Evolutionary conservation across 1,139 yeast species (phyloP).

Genomic region (Suhomyces taliae): DNA sequence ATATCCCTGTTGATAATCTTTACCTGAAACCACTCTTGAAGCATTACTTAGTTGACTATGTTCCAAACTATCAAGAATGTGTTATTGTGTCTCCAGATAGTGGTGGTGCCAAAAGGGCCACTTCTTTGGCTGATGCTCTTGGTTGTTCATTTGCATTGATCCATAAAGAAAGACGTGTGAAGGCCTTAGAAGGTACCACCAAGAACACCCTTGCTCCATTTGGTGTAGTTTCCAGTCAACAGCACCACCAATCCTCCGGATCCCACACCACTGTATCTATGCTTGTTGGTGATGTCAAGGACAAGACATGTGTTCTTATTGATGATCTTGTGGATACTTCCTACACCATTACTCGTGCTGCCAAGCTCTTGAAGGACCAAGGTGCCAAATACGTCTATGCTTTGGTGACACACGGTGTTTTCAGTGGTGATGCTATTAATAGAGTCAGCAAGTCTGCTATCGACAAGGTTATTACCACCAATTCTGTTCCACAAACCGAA

Average conservation of each 20-base stretch:
- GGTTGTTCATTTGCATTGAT: slow-evolving; percentile 91
- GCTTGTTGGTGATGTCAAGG: slow-evolving; percentile 91
- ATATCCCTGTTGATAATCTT: slow-evolving; percentile 88
- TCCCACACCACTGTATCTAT: slow-evolving; percentile 46
- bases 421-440: slow-evolving; percentile 86
- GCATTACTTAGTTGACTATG: slow-evolving; percentile 70
- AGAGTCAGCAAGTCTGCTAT: slow-evolving; percentile 68
- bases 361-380: slow-evolving; percentile 84
- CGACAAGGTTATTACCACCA: slow-evolving; percentile 88
- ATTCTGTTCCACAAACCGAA: slow-evolving; percentile 82
- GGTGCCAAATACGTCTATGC: slow-evolving; percentile 90
- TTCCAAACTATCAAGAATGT: slow-evolving; percentile 73
- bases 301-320: slow-evolving; percentile 77
- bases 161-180: slow-evolving; percentile 86
- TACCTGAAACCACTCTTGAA: slow-evolving; percentile 83
- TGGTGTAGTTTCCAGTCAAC: slow-evolving; percentile 7
- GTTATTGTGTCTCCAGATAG: slow-evolving; percentile 95
- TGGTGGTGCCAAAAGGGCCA: slow-evolving; percentile 97
- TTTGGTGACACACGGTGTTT: slow-evolving; percentile 87
- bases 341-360: slow-evolving; percentile 88
- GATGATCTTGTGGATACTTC: slow-evolving; percentile 96
- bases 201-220: slow-evolving; percentile 19
- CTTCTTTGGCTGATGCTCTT: slow-evolving; percentile 86
- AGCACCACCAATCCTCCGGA: slow-evolving; percentile 3
- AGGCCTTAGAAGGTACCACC: slow-evolving; percentile 10